Conservation (phyloP, 306 rosid genomes). For the Dryas alaskensis region DNA sequence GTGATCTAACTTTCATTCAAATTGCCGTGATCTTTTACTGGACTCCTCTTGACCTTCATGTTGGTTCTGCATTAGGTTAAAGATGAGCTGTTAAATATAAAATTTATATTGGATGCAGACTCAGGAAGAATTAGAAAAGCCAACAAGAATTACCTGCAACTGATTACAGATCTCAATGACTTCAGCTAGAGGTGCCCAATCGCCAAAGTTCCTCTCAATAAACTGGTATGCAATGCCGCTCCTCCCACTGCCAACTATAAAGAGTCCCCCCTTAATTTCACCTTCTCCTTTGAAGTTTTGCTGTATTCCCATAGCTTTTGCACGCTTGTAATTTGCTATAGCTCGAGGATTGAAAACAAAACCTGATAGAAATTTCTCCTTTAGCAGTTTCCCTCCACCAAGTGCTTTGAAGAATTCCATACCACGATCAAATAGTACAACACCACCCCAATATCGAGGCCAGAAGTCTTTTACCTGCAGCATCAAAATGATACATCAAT, state of each 20-base stretch:
- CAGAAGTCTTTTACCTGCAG: conserved; percentile 76
- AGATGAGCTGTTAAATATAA: conserved; percentile 26
- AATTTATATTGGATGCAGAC: conserved; percentile 10
- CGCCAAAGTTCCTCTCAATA: conserved; percentile 89
- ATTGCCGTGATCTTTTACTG: conserved; percentile 24
- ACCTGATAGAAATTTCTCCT: conserved; percentile 79
- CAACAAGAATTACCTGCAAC: conserved; percentile 50
- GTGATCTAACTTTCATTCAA: conserved; percentile 11
- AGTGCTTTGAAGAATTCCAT: conserved; percentile 76
- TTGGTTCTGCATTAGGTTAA: conserved; percentile 50
- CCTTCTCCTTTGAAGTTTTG: conserved; percentile 85
- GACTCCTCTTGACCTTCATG: conserved; percentile 33
- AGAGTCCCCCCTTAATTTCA: conserved; percentile 88
- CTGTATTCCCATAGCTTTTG: conserved; percentile 58
- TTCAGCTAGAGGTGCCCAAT: conserved; percentile 90
- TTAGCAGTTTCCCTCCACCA: conserved; percentile 77
- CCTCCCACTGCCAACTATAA: conserved; percentile 62
- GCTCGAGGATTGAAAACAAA: conserved; percentile 78
- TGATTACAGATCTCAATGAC: conserved; percentile 67
- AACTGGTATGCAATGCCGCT: conserved; percentile 85
- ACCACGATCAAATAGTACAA: conserved; percentile 51
- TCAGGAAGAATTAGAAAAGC: neutral
- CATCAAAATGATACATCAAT: conserved; percentile 21
- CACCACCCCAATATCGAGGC: conserved; percentile 98
- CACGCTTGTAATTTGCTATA: conserved; percentile 71